Evolutionary conservation across 2,329 filamentous ascomycete genomes (phyloP), one percentile per base, ranked within the genome.

Genomic region (Scleromitrula shiraiana): DNA sequence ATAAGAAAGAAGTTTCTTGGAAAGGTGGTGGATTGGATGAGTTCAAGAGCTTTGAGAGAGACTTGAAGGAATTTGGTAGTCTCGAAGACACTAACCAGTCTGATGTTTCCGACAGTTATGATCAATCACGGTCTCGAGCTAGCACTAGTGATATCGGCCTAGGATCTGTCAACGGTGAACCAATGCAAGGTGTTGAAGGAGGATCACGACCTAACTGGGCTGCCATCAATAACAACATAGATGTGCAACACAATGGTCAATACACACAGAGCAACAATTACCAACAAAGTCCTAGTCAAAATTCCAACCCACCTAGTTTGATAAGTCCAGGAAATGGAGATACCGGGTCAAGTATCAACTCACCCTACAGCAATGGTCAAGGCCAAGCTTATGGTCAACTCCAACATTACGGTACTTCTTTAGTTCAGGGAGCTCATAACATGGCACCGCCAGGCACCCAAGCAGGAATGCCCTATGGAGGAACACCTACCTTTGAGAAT

Each of bases 21-120:
- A 67, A 53, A 56, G 65, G 75, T 12, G 77, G 75, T 27, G 77
- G 73, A 1, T 62, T 78, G 3, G 75, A 77, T 52, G 75, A 79
- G 55, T 81, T 75, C 63, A 72, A 70, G 51, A 62, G 68, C 8
- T 61, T 82, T 24, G 72, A 68, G 55, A 62, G 67, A 41, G 78
- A 82, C 57, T 66, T 83, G 1, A 48, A 55, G 7, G 71, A 64
- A 4, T 70, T 83, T 2, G 80, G 80, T n/a, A 55, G 53, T 23
- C 47, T 62, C 29, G 55, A 53, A 30, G 53, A 60, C 22, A 47
- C 50, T 35, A 49, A 19, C 14, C 50, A 35, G 12, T 57, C 58
- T 19, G 59, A 61, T 41, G 54, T 48, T 12, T 59, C 56, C 9
- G 58, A 62, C 29, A 55, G 61, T 15, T 51, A 56, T 29, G 40